Conservation (phyloP, 176 grass and related monocot genomes). For the Alopecurus myosuroides region DNA sequence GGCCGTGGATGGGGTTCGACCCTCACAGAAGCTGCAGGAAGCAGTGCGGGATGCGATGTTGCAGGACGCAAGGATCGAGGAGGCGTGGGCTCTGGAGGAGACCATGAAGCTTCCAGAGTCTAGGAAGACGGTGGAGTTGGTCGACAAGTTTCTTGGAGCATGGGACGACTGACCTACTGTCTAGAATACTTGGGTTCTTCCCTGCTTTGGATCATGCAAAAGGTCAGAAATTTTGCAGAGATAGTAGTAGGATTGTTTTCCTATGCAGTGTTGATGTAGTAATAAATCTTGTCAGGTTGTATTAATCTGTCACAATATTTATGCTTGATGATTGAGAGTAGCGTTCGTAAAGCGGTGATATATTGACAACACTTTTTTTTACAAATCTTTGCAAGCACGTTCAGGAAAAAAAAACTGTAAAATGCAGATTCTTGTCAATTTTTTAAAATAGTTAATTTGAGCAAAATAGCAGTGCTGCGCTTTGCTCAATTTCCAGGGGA, state of each 20-base stretch:
- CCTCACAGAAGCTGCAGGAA: conserved; percentile 23
- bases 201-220: not conserved
- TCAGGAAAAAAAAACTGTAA: too few species aligned
- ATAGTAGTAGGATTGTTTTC: not conserved
- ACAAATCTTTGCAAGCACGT: too few species aligned
- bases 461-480: too few species aligned
- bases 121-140: conserved; percentile 15
- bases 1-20: conserved; percentile 9
- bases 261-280: not conserved
- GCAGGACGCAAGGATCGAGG: conserved; percentile 46
- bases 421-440: too few species aligned
- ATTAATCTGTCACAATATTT: not conserved
- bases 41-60: conserved; percentile 31
- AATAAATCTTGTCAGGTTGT: not conserved
- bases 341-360: not conserved
- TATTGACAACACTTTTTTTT: too few species aligned
- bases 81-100: conserved; percentile 35
- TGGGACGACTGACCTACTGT: conserved; percentile 30
- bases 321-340: not conserved
- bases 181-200: not conserved
- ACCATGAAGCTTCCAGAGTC: conserved; percentile 28
- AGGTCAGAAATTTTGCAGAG: not conserved
- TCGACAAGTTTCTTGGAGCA: conserved; percentile 34
- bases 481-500: too few species aligned
- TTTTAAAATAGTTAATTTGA: too few species aligned